Evolutionary conservation across 78 protist species (phyloP), one percentile per base, ranked within the genome.

Genomic region (Corallochytrium limacisporum): DNA sequence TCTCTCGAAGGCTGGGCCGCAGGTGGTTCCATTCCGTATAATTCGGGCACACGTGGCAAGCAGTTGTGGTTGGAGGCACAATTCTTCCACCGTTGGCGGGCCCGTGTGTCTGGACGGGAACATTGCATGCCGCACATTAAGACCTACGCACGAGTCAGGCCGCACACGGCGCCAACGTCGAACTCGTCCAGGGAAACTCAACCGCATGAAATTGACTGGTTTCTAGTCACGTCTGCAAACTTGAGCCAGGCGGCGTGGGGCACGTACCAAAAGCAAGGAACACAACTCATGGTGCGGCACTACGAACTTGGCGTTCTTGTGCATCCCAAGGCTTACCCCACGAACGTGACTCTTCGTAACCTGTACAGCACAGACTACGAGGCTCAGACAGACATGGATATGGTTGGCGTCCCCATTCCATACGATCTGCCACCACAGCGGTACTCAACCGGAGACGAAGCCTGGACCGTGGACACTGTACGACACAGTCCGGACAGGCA

Each of bases 81-180:
- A n/a, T 15, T 10, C 3, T 63, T 42, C 46, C 22, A 38, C 39
- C 4, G 28, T 4, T 57, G 63, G 26, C 6, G 16, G 3, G 43
- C 44, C 8, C 6, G 39, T 3, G 28, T 4, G 7, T 5, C n/a
- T 18, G 60, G 44, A n/a, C 50, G 69, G 24, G 31, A 43, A 36
- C 39, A 18, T 7, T 49, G 55, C 29, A 48, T 48, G 53, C 69
- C 69, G 18, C 69, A 63, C 69, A 63, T 63, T 38, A 63, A 63
- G 38, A 42, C 69, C 18, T 63, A 40, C 38, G 43, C 54, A 5
- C 24, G 33, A 8, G 4, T 63, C 36, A n/a, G n/a, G n/a, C n/a
- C n/a, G n/a, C n/a, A n/a, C n/a, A n/a, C n/a, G n/a, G n/a, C n/a
- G n/a, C n/a, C n/a, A n/a, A n/a, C n/a, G n/a, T n/a, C n/a, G n/a